Evolutionary conservation across 2,329 filamentous ascomycete species (phyloP), one percentile per base, ranked within the genome.

Genomic region (Aspergillus sergii): DNA sequence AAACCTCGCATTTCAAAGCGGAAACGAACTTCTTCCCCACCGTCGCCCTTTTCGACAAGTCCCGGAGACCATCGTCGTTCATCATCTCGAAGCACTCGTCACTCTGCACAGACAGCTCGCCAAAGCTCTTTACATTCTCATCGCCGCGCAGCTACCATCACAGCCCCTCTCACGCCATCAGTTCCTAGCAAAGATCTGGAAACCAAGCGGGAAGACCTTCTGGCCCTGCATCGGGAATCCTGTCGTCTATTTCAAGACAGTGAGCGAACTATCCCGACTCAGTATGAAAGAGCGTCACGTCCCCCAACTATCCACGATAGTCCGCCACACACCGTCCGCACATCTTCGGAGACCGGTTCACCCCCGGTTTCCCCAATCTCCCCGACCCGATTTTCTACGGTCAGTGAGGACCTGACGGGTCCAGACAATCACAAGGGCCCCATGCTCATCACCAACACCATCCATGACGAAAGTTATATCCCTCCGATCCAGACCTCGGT

Each of bases 191-290:
- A 64, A 57, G 67, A 71, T 53, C 58, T 69, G 16, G 62, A 71
- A 50, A 61, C 73, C 56, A 70, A 68, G 58, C 73, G 75, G 9
- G 73, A 79, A 58, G 75, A 76, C 16, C 70, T 80, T 11, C 53
- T 80, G 10, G 73, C 76, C 1, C 65, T 80, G 23, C 77, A 80
- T 54, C 77, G 78, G 8, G 75, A 80, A 53, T 78, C 78, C 54
- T 78, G 78, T 58, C 78, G 78, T 19, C 64, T 80, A 1, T 80
- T 80, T 39, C 75, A 79, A 64, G 67, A 71, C 19, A 64, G 64
- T 19, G 59, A 57, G 2, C 30, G 62, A 6, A 46, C 58, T 3
- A 62, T 43, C 19, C 34, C 57, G 11, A 61, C 23, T 21, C 51
- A 21, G n/a, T 34, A 45, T 28, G 39, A 43, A 43, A 43, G 46